Evolutionary conservation across 208 protist genomes (phyloP), one percentile per base, ranked within the genome.

Genomic region (Vickermania ingenoplastis): DNA sequence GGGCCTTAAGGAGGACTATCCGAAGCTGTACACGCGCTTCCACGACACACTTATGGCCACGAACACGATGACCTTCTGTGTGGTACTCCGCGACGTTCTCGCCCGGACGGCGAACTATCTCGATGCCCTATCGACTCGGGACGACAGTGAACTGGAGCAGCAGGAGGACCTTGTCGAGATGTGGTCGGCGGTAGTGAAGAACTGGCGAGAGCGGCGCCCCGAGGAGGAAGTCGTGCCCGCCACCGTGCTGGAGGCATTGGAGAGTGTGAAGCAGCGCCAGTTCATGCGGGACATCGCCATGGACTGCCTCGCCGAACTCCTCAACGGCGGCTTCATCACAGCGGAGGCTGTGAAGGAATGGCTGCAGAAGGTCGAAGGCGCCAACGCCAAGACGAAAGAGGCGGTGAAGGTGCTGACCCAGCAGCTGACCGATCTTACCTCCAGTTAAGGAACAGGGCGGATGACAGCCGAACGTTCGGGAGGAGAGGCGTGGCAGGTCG

Each of bases 101-200:
- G 67, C 72, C 3, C 85, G 89, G 59, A 90, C 81, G 2, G 85
- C 85, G 1, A 89, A 88, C 59, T 89, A 90, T 69, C 79, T 95
- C 11, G 89, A 91, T 57, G 77, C 75, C 4, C 64, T 92, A n/a
- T 69, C 70, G 30, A 56, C 75, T 2, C 58, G 67, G 1, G 67
- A 75, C 1, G 66, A 61, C 13, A 75, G 74, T 41, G 65, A 79
- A 41, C 67, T 67, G 50, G 66, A 86, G 28, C 92, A 84, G 84
- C 72, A 88, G 50, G 83, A 86, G 63, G 81, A 86, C 29, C 92
- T 92, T 49, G 70, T 92, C 7, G 70, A 79, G 28, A 74, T 86
- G 27, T 92, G 85, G 83, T 69, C 75, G 7, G 65, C 53, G 2
- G 29, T 90, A 26, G 57, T 89, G 14, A 41, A 65, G 29, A 59